These are phyloP conservation scores for Leptographium radiaticola DNA, from an alignment of 2,329 filamentous ascomycete species.

Conservation along the genomic window DNA sequence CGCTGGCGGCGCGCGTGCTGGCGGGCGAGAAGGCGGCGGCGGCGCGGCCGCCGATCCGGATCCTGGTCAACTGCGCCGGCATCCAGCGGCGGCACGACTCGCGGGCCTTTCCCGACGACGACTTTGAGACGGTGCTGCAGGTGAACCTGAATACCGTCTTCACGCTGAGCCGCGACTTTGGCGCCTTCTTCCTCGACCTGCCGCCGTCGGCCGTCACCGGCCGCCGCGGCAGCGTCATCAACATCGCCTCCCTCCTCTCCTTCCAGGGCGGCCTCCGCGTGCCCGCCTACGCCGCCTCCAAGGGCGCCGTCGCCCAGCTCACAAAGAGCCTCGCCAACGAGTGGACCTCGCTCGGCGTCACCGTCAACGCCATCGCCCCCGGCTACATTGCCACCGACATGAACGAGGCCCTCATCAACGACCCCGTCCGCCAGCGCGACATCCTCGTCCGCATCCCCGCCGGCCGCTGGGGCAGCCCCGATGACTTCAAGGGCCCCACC, in stretches of 20 bases:
- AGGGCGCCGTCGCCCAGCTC: constrained; percentile 73
- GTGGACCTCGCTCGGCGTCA: constrained; percentile 68
- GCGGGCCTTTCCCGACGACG: constrained; percentile 59
- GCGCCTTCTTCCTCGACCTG: constrained; percentile 61
- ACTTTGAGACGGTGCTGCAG: constrained; percentile 72
- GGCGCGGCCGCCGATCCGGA: constrained; percentile 37
- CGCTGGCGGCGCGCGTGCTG: constrained; percentile 47
- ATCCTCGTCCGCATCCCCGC: constrained; percentile 75
- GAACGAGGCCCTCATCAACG: constrained; percentile 70
- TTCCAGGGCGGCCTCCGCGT: constrained; percentile 85
- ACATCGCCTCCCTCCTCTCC: constrained; percentile 66
- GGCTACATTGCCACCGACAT: constrained; percentile 92
- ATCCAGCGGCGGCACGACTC: constrained; percentile 71
- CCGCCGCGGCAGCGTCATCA: constrained; percentile 63
- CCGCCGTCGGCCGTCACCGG: constrained; percentile 31
- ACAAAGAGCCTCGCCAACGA: constrained; percentile 80
- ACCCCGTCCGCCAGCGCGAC: constrained; percentile 54
- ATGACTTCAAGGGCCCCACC: constrained; percentile 76
- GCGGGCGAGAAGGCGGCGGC: constrained; percentile 35
- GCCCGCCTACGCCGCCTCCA: constrained; percentile 74
- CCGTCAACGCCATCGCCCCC: constrained; percentile 78
- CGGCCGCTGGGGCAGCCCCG: constrained; percentile 67
- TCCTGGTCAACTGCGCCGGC: constrained; percentile 77
- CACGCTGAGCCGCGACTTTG: constrained; percentile 62
- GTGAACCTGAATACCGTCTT: constrained; percentile 80